Base-by-base conservation (phyloP, 352 stramenopile genomes). In the Globisporangium alternatum region DNA sequence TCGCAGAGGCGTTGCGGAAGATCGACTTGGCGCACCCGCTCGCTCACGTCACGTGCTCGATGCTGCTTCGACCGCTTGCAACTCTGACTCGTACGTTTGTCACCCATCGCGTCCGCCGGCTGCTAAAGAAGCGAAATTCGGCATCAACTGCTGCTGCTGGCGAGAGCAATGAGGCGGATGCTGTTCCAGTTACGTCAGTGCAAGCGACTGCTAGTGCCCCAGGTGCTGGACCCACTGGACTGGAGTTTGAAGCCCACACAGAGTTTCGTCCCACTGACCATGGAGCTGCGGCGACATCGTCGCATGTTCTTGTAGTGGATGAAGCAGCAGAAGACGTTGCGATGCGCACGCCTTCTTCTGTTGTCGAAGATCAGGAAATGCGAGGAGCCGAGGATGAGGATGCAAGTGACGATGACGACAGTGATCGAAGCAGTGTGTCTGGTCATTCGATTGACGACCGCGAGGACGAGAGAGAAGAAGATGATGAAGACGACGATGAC, bases 11-110 rank as follows among this genome's bases (percentile, higher is more conserved):
- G 6, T 49, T 96, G 17, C 76, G 83, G 5, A 92, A 91, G 57
- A 81, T 96, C 41, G 77, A 90, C 49, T 53, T 95, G 55, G 78
- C 84, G 9, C 86, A 95, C 61, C 86, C 86, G 25, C 73, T 95
- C 45, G 88, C 88, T 7, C 76, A 89, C 56, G 70, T 83, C 37
- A 89, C 82, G 8, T 93, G 84, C 58, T 78, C 74, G 8, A 96
- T 94, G 84, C 62, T 95, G 25, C 63, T 96, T 28, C 81, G 84
- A n/a, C 88, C 86, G 12, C 62, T 96, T 15, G 87, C 84, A 19
- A 92, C 86, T 0, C 62, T 96, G 33, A 95, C 86, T 0, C 81
- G 88, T 19, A 84, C 86, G 22, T 93, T 93, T 65, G 86, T 95
- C 31, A 90, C 83, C 0, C 81, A 93, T 31, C 81, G 83, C 15